Evolutionary conservation across 2,329 filamentous ascomycete genomes (phyloP), one percentile per base, ranked within the genome.

Genomic region (Trichoderma citrinoviride): DNA sequence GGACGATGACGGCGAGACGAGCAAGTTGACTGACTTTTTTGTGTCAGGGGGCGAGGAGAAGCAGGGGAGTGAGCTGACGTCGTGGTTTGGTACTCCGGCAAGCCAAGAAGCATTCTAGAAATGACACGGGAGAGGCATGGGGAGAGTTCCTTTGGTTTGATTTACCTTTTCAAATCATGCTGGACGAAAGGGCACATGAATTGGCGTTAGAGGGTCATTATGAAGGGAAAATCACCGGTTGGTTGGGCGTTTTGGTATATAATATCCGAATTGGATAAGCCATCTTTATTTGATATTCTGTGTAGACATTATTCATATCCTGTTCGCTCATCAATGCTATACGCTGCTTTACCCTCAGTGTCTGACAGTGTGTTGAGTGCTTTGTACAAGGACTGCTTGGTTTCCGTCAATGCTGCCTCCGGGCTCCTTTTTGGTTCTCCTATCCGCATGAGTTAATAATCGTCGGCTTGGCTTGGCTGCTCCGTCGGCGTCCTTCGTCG

Each of bases 81-180:
- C 84, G 27, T 97, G 93, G 93, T 97, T 92, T 78, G 93, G 94
- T 3, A 87, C 83, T 64, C 82, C 87, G n/a, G 85, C 86, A 8
- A 85, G 86, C 1, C 78, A 89, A 65, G 89, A 90, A 69, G 86
- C 90, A 21, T 92, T 95, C 72, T 95, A 71, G 83, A 54, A 6
- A n/a, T 7, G 5, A 23, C 4, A 29, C 25, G 3, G 8, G 6
- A 14, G 14, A 23, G 15, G 12, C 7, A 40, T 19, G 21, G 12
- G 7, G 15, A n/a, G 14, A 29, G 4, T 27, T 56, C 19, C 33
- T 12, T 27, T 19, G 25, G 8, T 7, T 6, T 25, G 2, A 8
- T 19, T 15, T n/a, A 44, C 27, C 8, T 25, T 17, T 19, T 33
- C 12, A 5, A 40, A 19, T 17, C 5, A 29, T 29, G 10, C 29